Evolutionary conservation across 1,139 yeast species (phyloP), one percentile per base, ranked within the genome.

Genomic region (Saccharomycopsis hybrid): DNA sequence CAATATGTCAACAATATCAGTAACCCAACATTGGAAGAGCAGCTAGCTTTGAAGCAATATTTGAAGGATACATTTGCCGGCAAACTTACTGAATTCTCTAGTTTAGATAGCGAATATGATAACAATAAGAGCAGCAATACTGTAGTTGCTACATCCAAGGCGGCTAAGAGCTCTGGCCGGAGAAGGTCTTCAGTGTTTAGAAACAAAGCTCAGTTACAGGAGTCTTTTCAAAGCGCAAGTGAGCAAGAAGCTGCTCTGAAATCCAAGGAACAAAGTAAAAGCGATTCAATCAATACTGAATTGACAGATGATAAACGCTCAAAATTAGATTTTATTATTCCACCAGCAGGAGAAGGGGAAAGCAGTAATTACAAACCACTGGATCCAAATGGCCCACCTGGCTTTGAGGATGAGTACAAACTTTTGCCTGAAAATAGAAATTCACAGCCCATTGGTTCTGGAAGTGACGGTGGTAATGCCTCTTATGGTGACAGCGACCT

Each of bases 361-460:
- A 36, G 5, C 33, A 9, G 33, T 9, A 36, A 13, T 36, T 36
- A 5, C 39, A 36, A 13, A n/a, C 39, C 39, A 36, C 39, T 5
- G n/a, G 32, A 49, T 35, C 51, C 52, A 3, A 45, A 52, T 33
- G 54, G 36, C 11, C 53, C 53, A 7, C 55, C 55, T 11, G 55
- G 55, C 5, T 52, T 52, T 45, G 55, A 52, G 32, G 55, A 52
- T 41, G 55, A 52, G 18, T 46, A 47, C 35, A 24, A 52, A 28
- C 13, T 52, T 27, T 47, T 52, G 24, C 54, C 51, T 7, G 31
- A 38, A 28, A 48, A 48, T 47, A 5, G 24, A 25, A 29, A 32
- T 9, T 7, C 29, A 3, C 3, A 32, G 3, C 9, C 48, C 3
- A 38, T 8, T 5, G 33, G 13, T 2, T 28, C 46, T 11, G 42